Evolutionary conservation across 441 rosid species (phyloP), one percentile per base, ranked within the genome.

Genomic region (Arabidopsis lyrata): DNA sequence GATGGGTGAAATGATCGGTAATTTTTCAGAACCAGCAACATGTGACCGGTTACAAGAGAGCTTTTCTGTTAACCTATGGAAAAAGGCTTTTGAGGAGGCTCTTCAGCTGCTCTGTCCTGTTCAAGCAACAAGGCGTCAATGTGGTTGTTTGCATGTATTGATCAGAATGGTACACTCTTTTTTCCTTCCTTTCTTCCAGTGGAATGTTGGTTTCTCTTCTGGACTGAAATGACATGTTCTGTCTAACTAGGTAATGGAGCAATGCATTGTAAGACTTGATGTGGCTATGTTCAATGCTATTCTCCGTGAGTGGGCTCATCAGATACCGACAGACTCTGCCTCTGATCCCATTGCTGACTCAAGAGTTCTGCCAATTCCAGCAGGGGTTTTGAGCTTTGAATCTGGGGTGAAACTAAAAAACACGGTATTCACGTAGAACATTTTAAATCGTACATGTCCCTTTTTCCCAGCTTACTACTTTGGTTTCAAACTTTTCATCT

Each of bases 201-300:
- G 50, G 68, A 41, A 52, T 66, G 78, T 39, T 38, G 10, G 12
- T 57, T 64, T 64, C 8, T 57, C 15, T 41, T 45, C 38, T 65
- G 67, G 35, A 59, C 20, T 34, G 56, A 49, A 62, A 31, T 78
- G 60, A 73, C 32, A 4, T 72, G 45, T 67, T 69, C 6, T 55
- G 66, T 78, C 66, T 76, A 39, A 66, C 63, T 79, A 94, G 99
- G 91, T 89, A 32, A 89, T 92, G 92, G 92, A 88, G 66, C 93
- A 88, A 58, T 95, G 97, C 77, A 73, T 89, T 47, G 83, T 78
- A 29, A 84, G 97, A 79, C 81, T 95, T 72, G 99, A 95, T 78
- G 96, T 95, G 14, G 97, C 98, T 60, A 92, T 95, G 89, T 95
- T 92, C 81, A 95, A 95, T 83, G 97, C 94, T 65, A 88, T 95